Percentiles rank a stretch among this genome's conserved stretches.
These are phyloP conservation scores for Teratosphaeria nubilosa DNA, from an alignment of 2,329 filamentous ascomycete genomes.

Conservation along the genomic window DNA sequence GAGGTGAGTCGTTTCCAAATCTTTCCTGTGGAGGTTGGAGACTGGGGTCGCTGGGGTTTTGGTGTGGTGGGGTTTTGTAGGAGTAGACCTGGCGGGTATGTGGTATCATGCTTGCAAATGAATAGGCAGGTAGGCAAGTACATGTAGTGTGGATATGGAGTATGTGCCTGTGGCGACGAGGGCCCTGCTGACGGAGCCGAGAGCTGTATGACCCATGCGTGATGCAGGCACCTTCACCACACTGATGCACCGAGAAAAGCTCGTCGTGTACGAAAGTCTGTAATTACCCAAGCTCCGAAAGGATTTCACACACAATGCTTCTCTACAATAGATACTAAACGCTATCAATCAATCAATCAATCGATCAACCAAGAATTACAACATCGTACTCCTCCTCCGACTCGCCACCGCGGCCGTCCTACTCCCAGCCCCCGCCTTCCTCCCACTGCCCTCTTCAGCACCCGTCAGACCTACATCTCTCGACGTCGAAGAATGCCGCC, in stretches of 20 bases:
- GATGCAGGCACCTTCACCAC: not conserved
- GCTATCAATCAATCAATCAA: not conserved
- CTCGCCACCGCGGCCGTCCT: constrained; percentile 25
- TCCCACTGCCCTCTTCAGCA: not conserved
- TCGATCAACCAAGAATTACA: constrained; percentile 8
- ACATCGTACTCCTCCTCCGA: constrained; percentile 26
- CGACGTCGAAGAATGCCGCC: constrained; percentile 19
- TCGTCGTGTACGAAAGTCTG: not conserved
- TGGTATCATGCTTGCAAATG: not conserved
- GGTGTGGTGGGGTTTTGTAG: not conserved
- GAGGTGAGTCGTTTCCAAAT: not conserved
- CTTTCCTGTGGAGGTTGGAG: not conserved
- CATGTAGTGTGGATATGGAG: too few relatives aligned
- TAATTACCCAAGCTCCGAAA: not conserved
- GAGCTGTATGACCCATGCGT: too few relatives aligned
- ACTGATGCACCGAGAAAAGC: not conserved
- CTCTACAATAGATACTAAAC: not conserved
- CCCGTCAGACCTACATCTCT: constrained; percentile 7
- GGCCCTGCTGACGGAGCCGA: too few relatives aligned
- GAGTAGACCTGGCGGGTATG: not conserved
- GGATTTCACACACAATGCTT: not conserved
- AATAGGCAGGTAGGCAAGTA: too few relatives aligned
- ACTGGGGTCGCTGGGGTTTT: not conserved
- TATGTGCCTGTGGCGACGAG: too few relatives aligned
- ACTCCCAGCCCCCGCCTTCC: constrained; percentile 5